Evolutionary conservation across 306 rosid genomes (phyloP).

Genomic region (Casuarina glauca): DNA sequence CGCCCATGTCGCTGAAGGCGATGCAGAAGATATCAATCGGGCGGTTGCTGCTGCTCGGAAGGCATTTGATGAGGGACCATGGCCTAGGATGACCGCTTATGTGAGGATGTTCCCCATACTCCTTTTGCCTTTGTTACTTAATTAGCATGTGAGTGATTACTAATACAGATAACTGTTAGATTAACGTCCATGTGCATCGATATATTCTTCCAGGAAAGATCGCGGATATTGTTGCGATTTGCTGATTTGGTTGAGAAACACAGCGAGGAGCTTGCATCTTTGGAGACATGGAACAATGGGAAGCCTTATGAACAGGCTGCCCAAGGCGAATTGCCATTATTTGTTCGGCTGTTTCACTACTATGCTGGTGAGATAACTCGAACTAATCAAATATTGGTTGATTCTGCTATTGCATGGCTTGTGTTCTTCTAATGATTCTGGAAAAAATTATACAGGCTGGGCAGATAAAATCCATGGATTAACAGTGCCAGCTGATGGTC

Average conservation of each 20-base stretch:
- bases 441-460: constrained; percentile 63
- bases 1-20: constrained; percentile 84
- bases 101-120: constrained; percentile 37
- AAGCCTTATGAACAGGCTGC: constrained; percentile 73
- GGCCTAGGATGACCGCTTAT: constrained; percentile 93
- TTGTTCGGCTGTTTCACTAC: constrained; percentile 75
- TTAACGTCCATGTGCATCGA: not conserved
- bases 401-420: not conserved
- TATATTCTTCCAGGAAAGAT: constrained; percentile 61
- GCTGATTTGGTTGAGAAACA: constrained; percentile 90
- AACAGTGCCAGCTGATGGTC: constrained; percentile 89
- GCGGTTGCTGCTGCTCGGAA: constrained; percentile 93
- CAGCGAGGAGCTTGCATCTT: constrained; percentile 69
- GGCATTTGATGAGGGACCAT: constrained; percentile 97
- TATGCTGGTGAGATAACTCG: constrained; percentile 64
- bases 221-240: constrained; percentile 70
- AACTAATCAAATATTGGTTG: not conserved
- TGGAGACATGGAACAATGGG: constrained; percentile 91
- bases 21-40: constrained; percentile 71
- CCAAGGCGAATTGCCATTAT: constrained; percentile 51
- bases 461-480: constrained; percentile 95
- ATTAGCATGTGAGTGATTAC: not conserved
- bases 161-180: not conserved
- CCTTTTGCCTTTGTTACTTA: constrained; percentile 8
- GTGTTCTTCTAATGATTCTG: not conserved